Base-by-base conservation (phyloP, 2,329 filamentous ascomycete species). In the Aureobasidium sp. region DNA sequence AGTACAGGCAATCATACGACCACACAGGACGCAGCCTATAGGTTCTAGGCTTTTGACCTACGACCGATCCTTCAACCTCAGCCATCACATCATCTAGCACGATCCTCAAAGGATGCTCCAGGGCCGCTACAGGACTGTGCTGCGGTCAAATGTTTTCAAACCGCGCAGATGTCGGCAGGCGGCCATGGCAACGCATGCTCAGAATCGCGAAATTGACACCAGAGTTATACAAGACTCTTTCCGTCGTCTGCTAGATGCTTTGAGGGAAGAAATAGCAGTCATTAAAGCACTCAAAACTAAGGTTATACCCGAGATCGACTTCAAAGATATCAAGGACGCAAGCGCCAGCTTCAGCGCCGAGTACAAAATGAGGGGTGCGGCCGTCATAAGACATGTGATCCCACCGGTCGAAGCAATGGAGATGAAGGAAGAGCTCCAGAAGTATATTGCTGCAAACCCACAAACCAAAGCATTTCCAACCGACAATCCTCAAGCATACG, bases 361-460 rank as follows among this genome's bases (percentile, higher is more conserved):
- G 68, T 76, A 86, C 56, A 80, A 79, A 67, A 83, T 84, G 67
- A 81, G 85, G 24, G 78, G 78, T 11, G 78, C 79, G 0, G 77
- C 77, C 4, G 74, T 80, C 5, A 72, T 81, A 22, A 70, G 77
- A 37, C 74, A 76, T 29, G 78, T 79, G 0, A 68, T 81, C 0
- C 68, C 74, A 1, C 70, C 77, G 64, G 63, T 73, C 31, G 75
- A 79, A 64, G 77, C 73, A 14, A 67, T 79, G 54, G 72, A 71
- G 42, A 73, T 76, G 70, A 80, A 81, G 67, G 70, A 73, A n/a
- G 74, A 76, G 12, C 53, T 81, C 31, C 69, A 70, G 59, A 71
- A 75, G 33, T 81, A 81, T 63, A 76, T 81, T 29, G 68, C 69
- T 19, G 69, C 72, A 29, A 81, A 81, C 58, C 77, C 77, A 17